Evolutionary conservation across 2,329 filamentous ascomycete genomes (phyloP).

Genomic region (Cladosporium velox): DNA sequence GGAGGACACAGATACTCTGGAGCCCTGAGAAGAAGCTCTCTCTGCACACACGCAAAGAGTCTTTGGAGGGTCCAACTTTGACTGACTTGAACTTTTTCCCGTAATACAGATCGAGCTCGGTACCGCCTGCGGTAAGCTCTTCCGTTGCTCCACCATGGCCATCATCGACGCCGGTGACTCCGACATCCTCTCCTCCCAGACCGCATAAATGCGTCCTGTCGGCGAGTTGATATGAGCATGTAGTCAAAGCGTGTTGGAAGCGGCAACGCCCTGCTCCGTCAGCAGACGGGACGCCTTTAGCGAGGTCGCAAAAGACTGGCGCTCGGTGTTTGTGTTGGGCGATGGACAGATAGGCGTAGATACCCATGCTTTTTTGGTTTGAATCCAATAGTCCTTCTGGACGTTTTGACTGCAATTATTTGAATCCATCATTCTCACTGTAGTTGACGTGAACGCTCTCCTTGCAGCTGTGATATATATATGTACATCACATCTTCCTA

Average conservation of each 20-base stretch:
- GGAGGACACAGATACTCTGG: slow-evolving; percentile 41
- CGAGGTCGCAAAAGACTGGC: slow-evolving; percentile 18
- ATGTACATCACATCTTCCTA: neutral
- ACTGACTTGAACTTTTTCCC: slow-evolving; percentile 45
- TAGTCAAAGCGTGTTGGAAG: slow-evolving; percentile 20
- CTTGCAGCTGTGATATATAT: neutral
- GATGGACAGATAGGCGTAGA: slow-evolving; percentile 19
- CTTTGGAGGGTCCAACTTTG: slow-evolving; percentile 79
- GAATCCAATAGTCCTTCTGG: slow-evolving; percentile 18
- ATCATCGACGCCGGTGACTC: slow-evolving; percentile 23
- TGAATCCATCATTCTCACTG: neutral
- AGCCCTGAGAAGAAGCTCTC: slow-evolving; percentile 86
- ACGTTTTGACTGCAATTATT: slow-evolving; percentile 16
- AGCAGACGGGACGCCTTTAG: slow-evolving; percentile 4
- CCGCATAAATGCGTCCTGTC: slow-evolving; percentile 38
- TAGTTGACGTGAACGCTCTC: neutral
- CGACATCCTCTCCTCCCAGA: slow-evolving; percentile 74
- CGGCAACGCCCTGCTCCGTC: slow-evolving; percentile 3
- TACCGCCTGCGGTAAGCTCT: slow-evolving; percentile 98
- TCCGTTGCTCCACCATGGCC: slow-evolving; percentile 77
- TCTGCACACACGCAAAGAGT: slow-evolving; percentile 34
- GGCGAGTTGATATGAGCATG: slow-evolving; percentile 18
- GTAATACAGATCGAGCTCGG: slow-evolving; percentile 85
- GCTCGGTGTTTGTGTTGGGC: slow-evolving; percentile 12
- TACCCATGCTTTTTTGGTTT: slow-evolving; percentile 20